Evolutionary conservation across 257 asterid species (phyloP), one percentile per base, ranked within the genome.

Genomic region (Capsicum rhomboideum): DNA sequence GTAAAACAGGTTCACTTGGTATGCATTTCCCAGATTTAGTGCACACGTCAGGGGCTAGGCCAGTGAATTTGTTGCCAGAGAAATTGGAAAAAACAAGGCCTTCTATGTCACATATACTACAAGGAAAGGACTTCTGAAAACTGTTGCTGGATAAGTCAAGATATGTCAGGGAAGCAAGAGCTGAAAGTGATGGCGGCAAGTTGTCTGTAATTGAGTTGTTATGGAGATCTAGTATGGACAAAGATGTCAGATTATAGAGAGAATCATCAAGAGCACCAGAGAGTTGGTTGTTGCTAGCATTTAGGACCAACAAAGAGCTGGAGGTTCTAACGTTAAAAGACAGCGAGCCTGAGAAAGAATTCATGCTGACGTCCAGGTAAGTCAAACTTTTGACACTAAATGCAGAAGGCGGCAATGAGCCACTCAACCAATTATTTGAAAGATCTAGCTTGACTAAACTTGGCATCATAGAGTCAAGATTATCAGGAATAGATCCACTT

Each of bases 61-160:
- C 89, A 46, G 85, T 46, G 89, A 94, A 94, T 34, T 82, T 84
- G 87, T 93, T 95, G 21, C 87, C 85, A n/a, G 98, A 92, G 88
- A 95, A 95, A 82, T 94, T 95, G 46, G 88, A 81, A 84, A 85
- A 94, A 9, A 54, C 26, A 28, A 95, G 89, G 86, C 98, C 94
- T 82, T 86, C 85, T 80, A 90, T 86, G n/a, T 87, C 77, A 84
- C 99, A 94, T 8, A 95, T 83, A 53, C 87, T 85, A 83, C 99
- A 94, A 17, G 97, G 99, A 77, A 95, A 93, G 52, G 83, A 42
- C 46, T 83, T 82, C 42, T 61, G 88, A 64, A 95, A 94, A 40
- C 86, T 66, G 90, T 95, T 95, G 63, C 77, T 87, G n/a, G 99
- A 95, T 37, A 95, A 31, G 82, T 95, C 99, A 23, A 95, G 95